Evolutionary conservation across 768 basidiomycete genomes (phyloP).

Genomic region (Baorangia bicolor): DNA sequence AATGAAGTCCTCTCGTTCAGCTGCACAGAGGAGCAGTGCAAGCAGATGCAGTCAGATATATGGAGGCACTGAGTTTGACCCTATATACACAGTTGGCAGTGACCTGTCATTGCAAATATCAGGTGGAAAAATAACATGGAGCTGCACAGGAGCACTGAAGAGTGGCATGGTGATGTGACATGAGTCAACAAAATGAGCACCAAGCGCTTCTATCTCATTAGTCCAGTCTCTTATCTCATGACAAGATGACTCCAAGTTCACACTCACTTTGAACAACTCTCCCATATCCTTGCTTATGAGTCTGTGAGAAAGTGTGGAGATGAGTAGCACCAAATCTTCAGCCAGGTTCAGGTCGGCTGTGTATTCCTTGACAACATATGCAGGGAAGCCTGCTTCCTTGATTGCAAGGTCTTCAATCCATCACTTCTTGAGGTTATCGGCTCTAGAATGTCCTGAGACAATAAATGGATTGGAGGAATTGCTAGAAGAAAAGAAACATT

Average conservation of each 20-base stretch:
- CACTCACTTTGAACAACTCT: constrained; percentile 34
- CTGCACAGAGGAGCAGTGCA: constrained; percentile 55
- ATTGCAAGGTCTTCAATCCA: constrained; percentile 81
- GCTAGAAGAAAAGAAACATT: constrained; percentile 59
- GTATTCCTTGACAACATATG: constrained; percentile 61
- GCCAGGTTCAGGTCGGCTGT: constrained; percentile 37
- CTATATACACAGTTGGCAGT: constrained; percentile 69
- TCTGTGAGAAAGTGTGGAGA: constrained; percentile 51
- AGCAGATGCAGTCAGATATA: constrained; percentile 87
- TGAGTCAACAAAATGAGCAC: constrained; percentile 47
- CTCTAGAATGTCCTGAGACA: constrained; percentile 60
- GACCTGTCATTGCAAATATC: constrained; percentile 41
- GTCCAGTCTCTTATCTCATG: constrained; percentile 14
- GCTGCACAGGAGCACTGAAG: constrained; percentile 59
- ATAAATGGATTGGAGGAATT: constrained; percentile 73
- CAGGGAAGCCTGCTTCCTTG: constrained; percentile 84
- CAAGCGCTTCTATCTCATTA: constrained; percentile 55
- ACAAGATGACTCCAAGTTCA: constrained; percentile 18
- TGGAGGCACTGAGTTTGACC: constrained; percentile 65
- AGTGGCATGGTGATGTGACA: constrained; percentile 58
- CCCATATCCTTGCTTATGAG: constrained; percentile 48
- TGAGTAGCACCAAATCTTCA: constrained; percentile 53
- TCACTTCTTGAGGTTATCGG: constrained; percentile 61
- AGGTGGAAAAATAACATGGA: constrained; percentile 62
- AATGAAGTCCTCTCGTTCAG: constrained; percentile 54